Conservation (phyloP, 352 stramenopile species). For the Blastocystis sp. region DNA sequence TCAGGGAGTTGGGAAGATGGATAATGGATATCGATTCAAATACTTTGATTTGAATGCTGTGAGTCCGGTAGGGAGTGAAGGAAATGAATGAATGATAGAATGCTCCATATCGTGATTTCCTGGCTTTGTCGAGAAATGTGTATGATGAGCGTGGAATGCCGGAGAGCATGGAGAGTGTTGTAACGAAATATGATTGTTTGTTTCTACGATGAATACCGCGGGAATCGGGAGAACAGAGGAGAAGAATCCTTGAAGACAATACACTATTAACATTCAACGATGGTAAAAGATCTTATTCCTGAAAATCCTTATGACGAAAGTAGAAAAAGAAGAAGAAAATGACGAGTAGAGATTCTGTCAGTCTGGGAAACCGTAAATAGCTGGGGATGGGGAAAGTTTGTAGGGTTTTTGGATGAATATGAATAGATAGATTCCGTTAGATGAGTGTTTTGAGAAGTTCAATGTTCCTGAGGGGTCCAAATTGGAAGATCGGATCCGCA, state of each 20-base stretch:
- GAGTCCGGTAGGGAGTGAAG: neutral
- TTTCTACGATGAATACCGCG: neutral
- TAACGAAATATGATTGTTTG: slow-evolving; percentile 2
- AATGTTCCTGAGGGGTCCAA: neutral
- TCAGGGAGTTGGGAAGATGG: slow-evolving; percentile 6
- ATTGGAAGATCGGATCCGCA: slow-evolving; percentile 9
- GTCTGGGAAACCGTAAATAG: slow-evolving; percentile 34
- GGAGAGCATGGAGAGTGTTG: neutral
- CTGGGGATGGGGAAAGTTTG: slow-evolving; percentile 55
- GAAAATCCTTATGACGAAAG: slow-evolving; percentile 35
- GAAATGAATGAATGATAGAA: neutral
- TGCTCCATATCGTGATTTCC: neutral
- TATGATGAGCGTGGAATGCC: neutral
- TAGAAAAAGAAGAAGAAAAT: neutral
- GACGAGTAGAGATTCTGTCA: slow-evolving; percentile 11
- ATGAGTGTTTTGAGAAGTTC: slow-evolving; percentile 49
- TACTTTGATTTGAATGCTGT: slow-evolving; percentile 42
- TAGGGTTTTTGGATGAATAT: neutral
- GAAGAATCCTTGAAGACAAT: neutral
- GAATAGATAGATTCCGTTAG: slow-evolving; percentile 26
- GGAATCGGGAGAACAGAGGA: neutral
- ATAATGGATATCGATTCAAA: slow-evolving; percentile 38
- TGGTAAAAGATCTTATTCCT: slow-evolving; percentile 39
- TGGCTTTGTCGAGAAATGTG: slow-evolving; percentile 35
- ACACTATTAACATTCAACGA: neutral